These are phyloP conservation scores for Meredithiella fracta DNA, from an alignment of 2,329 filamentous ascomycete genomes.

Conservation along the genomic window DNA sequence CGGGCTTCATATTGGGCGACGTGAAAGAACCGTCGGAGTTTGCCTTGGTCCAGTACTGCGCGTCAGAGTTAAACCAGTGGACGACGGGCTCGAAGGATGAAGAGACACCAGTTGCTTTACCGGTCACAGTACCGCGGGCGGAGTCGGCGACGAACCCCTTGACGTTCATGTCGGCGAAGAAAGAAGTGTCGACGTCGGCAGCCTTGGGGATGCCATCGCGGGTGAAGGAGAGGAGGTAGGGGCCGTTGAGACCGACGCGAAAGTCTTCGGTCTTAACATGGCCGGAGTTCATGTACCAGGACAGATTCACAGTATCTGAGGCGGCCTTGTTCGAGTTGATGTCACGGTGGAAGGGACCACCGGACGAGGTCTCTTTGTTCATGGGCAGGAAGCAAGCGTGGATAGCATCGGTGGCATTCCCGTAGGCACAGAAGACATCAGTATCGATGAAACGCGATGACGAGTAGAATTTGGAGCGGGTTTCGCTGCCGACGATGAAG, in stretches of 20 bases:
- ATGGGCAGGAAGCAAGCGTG: constrained; percentile 47
- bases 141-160: constrained; percentile 40
- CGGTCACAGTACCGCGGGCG: constrained; percentile 41
- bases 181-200: constrained; percentile 35
- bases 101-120: constrained; percentile 40
- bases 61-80: constrained; percentile 46
- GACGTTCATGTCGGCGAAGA: constrained; percentile 41
- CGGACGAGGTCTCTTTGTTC: constrained; percentile 42
- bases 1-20: constrained; percentile 49
- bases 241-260: constrained; percentile 48
- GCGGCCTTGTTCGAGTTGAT: constrained; percentile 50
- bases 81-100: constrained; percentile 39
- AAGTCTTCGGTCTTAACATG: constrained; percentile 46
- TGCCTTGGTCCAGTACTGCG: constrained; percentile 50
- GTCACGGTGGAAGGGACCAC: constrained; percentile 50
- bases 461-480: constrained; percentile 54
- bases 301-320: constrained; percentile 35
- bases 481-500: constrained; percentile 43
- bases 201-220: constrained; percentile 37
- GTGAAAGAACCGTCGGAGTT: constrained; percentile 39
- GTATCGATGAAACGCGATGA: constrained; percentile 55
- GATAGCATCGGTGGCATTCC: constrained; percentile 26
- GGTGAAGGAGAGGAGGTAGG: constrained; percentile 45
- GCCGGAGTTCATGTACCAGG: constrained; percentile 53
- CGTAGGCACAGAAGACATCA: constrained; percentile 43